Conservation (phyloP, 345 rosid genomes). For the Eucalyptus cloeziana region DNA sequence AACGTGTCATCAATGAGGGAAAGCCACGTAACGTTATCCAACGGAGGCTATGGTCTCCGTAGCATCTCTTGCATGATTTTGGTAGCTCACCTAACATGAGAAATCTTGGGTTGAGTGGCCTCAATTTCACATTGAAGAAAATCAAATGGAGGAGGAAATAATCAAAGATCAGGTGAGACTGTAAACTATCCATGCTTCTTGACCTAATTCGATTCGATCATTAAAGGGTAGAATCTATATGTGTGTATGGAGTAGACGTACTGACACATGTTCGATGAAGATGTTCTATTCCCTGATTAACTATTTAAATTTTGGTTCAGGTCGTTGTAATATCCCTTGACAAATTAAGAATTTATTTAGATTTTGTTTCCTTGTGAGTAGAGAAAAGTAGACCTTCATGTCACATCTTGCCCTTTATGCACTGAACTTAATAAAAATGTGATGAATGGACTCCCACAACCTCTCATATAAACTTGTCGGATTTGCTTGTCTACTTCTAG, state of each 20-base stretch:
- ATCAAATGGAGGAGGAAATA: background rate
- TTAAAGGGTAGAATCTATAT: background rate
- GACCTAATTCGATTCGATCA: background rate
- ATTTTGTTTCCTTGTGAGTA: background rate
- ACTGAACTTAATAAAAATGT: background rate
- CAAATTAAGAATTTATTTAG: background rate
- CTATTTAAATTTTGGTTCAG: background rate
- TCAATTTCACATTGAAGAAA: background rate
- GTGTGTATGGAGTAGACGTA: no score
- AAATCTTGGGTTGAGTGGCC: background rate
- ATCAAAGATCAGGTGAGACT: background rate
- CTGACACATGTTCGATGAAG: background rate
- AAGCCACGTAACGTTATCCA: background rate
- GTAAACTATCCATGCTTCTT: background rate
- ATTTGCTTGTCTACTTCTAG: conserved; percentile 12
- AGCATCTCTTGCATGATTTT: background rate
- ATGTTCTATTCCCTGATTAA: background rate
- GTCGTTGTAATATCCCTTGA: background rate
- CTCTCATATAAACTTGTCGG: background rate
- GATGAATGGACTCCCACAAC: background rate
- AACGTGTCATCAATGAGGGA: background rate
- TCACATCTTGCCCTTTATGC: background rate
- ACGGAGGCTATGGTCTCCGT: background rate
- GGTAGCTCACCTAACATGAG: conserved; percentile 51
- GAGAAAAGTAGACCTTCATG: background rate